phyloP scores from a whole-genome alignment of 176 grass and related monocot genomes.

The Thinopyrum elongatum region DNA sequence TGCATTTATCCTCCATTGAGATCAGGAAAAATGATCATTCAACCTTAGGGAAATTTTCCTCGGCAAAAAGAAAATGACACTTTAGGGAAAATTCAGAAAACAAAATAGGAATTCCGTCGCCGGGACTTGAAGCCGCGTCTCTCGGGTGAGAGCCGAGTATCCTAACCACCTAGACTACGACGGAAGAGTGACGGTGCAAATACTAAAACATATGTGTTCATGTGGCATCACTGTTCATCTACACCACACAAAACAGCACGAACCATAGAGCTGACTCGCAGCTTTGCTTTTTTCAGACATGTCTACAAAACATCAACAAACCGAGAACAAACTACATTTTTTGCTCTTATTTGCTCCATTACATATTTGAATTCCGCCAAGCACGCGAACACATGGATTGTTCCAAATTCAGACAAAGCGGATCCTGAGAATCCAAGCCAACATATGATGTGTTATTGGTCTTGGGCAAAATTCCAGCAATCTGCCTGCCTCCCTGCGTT shows the following conservation, averaged over 20 bases:
- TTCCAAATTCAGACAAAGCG: neutral
- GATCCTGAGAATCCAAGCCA: neutral
- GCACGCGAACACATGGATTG: neutral
- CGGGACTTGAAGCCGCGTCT: slow-evolving; percentile 70
- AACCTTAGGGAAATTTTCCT: too few relatives aligned
- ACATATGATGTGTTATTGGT: neutral
- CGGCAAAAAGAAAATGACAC: too few relatives aligned
- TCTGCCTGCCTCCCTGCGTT: neutral
- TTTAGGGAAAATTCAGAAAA: too few relatives aligned
- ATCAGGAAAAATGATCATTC: too few relatives aligned
- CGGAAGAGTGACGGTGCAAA: neutral
- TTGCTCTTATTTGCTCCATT: neutral
- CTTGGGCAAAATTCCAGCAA: neutral
- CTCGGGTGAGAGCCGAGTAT: slow-evolving; percentile 95
- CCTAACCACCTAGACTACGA: slow-evolving; percentile 97
- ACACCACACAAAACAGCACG: neutral
- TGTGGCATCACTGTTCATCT: too few relatives aligned
- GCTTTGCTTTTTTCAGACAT: neutral
- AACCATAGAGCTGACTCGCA: neutral
- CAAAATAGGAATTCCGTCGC: slow-evolving; percentile 35
- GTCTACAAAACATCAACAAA: neutral
- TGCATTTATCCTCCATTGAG: too few relatives aligned
- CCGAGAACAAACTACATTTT: neutral
- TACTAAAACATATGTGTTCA: too few relatives aligned
- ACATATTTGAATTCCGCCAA: neutral